Percentiles rank a stretch among this genome's conserved stretches.
Evolutionary conservation across 163 green algal genomes (phyloP).

Genomic region (Chlamydomonas reinhardtii): DNA sequence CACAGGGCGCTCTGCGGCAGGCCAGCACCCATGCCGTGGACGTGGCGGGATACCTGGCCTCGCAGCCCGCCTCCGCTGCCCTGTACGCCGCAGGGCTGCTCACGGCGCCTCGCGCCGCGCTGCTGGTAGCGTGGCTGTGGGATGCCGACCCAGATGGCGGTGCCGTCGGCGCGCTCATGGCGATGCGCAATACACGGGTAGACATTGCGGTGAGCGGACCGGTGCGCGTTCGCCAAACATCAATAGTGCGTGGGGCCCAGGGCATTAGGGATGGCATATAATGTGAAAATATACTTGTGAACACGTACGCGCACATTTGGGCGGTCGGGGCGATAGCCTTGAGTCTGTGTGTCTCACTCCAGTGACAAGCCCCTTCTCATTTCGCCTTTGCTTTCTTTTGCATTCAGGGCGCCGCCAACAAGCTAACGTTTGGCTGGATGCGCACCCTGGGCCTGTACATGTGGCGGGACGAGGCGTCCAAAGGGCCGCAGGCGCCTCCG

Average conservation of each 20-base stretch:
- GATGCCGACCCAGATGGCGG: neutral
- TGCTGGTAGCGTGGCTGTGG: slow-evolving; percentile 3
- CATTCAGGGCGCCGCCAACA: neutral
- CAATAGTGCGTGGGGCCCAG: no score
- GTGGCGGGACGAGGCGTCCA: no score
- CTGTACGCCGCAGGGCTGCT: slow-evolving; percentile 23
- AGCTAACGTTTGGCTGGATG: neutral
- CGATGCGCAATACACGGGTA: neutral
- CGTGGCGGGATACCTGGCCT: neutral
- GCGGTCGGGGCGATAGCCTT: no score
- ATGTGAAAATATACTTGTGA: no score
- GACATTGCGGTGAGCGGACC: neutral
- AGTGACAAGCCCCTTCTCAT: no score
- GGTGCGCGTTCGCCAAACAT: no score
- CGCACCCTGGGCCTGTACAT: neutral
- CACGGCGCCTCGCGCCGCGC: slow-evolving; percentile 12
- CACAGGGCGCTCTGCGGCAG: no score
- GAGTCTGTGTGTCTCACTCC: no score
- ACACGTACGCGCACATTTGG: no score
- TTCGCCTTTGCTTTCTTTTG: neutral
- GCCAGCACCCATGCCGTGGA: neutral
- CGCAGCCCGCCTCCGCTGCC: neutral
- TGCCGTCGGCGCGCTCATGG: neutral
- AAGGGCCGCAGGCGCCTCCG: no score
- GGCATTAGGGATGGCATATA: no score